Evolutionary conservation across 1,284 basidiomycete species (phyloP).

Genomic region (Moesziomyces sp.): DNA sequence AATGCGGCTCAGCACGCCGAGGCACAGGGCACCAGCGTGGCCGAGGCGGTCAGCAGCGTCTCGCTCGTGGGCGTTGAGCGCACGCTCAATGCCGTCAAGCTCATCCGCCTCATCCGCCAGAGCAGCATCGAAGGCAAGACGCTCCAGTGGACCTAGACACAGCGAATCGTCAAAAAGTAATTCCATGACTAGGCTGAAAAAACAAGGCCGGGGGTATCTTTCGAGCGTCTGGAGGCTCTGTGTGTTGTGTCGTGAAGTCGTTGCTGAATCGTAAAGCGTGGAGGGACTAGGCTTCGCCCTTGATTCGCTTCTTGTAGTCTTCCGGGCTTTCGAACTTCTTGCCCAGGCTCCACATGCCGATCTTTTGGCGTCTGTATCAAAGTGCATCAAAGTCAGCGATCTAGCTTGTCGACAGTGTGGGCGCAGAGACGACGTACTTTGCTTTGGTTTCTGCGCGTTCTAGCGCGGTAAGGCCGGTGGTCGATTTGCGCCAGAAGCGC

Average conservation of each 20-base stretch:
- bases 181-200: background rate
- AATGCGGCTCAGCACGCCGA: constrained; percentile 41
- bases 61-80: constrained; percentile 46
- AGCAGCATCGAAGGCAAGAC: constrained; percentile 53
- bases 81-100: constrained; percentile 51
- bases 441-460: constrained; percentile 56
- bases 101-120: constrained; percentile 53
- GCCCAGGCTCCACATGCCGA: constrained; percentile 58
- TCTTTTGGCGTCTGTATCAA: constrained; percentile 13
- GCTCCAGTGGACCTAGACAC: constrained; percentile 32
- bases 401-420: background rate
- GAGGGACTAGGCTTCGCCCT: constrained; percentile 10
- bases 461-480: constrained; percentile 42
- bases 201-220: background rate
- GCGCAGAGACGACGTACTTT: constrained; percentile 26
- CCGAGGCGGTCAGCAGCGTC: constrained; percentile 27
- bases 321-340: constrained; percentile 58
- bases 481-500: constrained; percentile 45
- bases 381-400: background rate
- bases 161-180: background rate
- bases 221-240: too few species aligned
- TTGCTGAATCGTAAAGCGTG: background rate
- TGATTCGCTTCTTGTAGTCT: constrained; percentile 55
- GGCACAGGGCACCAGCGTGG: constrained; percentile 18
- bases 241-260: constrained; percentile 1